These are phyloP conservation scores for Puccinia triticina DNA, from an alignment of 1,284 basidiomycete species.

Conservation along the genomic window DNA sequence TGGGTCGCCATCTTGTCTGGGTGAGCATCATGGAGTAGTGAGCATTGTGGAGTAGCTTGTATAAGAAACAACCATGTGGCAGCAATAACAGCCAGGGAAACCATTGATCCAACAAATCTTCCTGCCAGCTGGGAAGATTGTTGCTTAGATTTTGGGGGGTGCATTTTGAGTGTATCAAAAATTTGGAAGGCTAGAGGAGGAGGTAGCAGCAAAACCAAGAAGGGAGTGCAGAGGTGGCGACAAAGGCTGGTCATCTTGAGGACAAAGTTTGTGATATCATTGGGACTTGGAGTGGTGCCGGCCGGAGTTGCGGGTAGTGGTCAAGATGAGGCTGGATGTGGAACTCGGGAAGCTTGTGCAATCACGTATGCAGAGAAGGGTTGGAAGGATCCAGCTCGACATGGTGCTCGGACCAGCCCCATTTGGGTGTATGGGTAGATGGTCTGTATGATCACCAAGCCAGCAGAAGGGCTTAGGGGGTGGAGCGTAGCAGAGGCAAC, in stretches of 20 bases:
- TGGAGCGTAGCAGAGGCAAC: too few relatives aligned
- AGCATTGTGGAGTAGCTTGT: constrained; percentile 35
- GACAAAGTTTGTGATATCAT: constrained; percentile 24
- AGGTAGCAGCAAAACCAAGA: not conserved
- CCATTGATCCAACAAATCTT: constrained; percentile 43
- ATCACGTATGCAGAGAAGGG: not conserved
- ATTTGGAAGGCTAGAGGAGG: not conserved
- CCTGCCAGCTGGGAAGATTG: constrained; percentile 37
- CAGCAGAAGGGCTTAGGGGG: too few relatives aligned
- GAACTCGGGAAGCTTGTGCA: not conserved
- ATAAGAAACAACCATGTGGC: constrained; percentile 40
- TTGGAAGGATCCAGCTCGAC: constrained; percentile 30
- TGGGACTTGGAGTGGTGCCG: constrained; percentile 17
- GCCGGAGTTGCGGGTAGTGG: not conserved
- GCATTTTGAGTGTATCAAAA: not conserved
- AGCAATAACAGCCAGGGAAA: constrained; percentile 34
- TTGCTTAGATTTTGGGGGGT: not conserved
- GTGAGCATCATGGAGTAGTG: too few relatives aligned
- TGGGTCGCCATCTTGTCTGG: not conserved
- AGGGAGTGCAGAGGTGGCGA: not conserved
- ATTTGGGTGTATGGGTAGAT: too few relatives aligned
- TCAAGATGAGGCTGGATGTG: not conserved
- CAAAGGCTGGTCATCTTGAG: not conserved
- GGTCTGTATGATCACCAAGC: too few relatives aligned
- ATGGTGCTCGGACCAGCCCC: constrained; percentile 52